Evolutionary conservation across 1,284 basidiomycete genomes (phyloP), one percentile per base, ranked within the genome.

Genomic region (Naganishia sp.): DNA sequence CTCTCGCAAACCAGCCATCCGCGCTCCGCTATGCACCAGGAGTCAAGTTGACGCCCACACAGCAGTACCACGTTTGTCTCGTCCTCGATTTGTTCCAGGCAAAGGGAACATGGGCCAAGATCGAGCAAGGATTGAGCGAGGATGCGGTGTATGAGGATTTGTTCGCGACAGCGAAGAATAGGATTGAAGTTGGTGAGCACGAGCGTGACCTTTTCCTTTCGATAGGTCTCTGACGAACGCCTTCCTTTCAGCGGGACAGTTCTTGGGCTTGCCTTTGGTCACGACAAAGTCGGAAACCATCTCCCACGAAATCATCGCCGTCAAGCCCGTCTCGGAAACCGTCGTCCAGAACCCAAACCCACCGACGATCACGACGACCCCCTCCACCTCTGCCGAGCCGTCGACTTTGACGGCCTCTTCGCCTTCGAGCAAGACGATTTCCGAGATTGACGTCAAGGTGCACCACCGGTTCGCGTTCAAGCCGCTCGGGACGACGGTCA

Each of bases 31-130:
- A 68, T 55, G 70, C 70, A 2, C 68, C 71, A 0, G 70, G 67
- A 3, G 47, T 73, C 45, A 46, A 58, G 13, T 66, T 73, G 3
- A 69, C 67, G 46, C 68, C 72, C 31, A 52, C 67, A 4, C 75
- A 77, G 60, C 63, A 69, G 9, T 47, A 66, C 39, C 75, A 77
- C 49, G 69, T 72, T 50, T 75, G 72, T 9, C 52, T 76, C 15
- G 72, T 76, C 1, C 65, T 77, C 15, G 76, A 77, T 56, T 62
- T 77, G 25, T 77, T 76, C 69, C 74, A 75, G 55, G 75, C 71
- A 17, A 73, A 74, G 52, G 73, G 73, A 28, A 77, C 74, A 3
- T 72, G 71, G 69, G 69, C 67, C 4, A 77, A 76, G 67, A 63
- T 77, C 6, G 68, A 70, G 6, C 68, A 75, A 47, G 69, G 69